Evolutionary conservation across 1,284 basidiomycete genomes (phyloP), one percentile per base, ranked within the genome.

Genomic region (Microbotryomycetes sp.): DNA sequence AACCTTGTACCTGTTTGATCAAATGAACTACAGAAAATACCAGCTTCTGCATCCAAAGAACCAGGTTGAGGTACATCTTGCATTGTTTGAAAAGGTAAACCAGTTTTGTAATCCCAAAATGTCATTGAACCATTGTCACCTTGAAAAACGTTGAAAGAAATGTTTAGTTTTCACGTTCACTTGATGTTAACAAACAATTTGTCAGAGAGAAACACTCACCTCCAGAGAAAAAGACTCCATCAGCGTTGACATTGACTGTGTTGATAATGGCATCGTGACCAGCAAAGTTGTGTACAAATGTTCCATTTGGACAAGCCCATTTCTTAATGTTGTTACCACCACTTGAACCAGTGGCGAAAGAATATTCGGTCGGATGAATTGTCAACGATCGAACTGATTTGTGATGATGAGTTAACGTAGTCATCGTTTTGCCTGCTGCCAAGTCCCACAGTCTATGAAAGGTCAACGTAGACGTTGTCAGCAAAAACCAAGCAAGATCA

Each of bases 321-420:
- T 97, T 97, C 77, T 99, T 99, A 79, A 98, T 96, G 76, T 97
- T 97, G 79, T 96, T 96, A 0, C 92, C 92, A 15, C 94, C 94
- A 0, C 93, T 88, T 7, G 89, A 92, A 48, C 89, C 94, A 1
- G 88, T 88, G 6, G 92, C 94, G 72, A 99, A 99, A 46, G 86
- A 88, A 78, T 92, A 98, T 74, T 98, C 93, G 9, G 89, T 91
- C 1, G 94, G 94, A 74, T 97, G 92, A 57, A 97, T 85, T 1
- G 93, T 88, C 51, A 99, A 80, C 0, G 93, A 86, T 59, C 94
- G 86, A 2, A 99, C 92, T 15, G 88, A 91, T 77, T 99, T 99
- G 78, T 98, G 97, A 81, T 98, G 94, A 77, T 98, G 94, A 19
- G 94, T 98, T 32, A 98, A 80, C 25, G 92, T 96, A 25, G 87